Evolutionary conservation across 345 rosid species (phyloP).

Genomic region (Noccaea caerulescens): DNA sequence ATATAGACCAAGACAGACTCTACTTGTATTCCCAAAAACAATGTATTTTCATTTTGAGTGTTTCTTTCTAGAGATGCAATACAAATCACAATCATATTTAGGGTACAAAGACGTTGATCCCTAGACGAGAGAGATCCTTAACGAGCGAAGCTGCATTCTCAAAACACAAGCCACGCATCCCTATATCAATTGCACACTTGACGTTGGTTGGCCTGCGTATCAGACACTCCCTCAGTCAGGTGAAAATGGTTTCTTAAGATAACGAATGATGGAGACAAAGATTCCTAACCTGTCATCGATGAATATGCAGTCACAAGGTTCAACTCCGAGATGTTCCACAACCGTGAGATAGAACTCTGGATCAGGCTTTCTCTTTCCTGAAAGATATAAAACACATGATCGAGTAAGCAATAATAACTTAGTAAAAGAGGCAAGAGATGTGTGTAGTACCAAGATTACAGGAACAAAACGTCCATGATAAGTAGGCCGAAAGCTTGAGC

Average conservation of each 20-base stretch:
- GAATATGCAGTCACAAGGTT: slow-evolving; percentile 75
- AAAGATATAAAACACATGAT: slow-evolving; percentile 12
- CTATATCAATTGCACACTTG: slow-evolving; percentile 72
- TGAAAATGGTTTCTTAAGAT: background rate
- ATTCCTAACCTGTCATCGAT: slow-evolving; percentile 75
- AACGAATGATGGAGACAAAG: background rate
- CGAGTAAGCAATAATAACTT: background rate
- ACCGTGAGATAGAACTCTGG: slow-evolving; percentile 66
- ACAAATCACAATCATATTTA: slow-evolving; percentile 5
- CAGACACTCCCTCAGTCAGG: slow-evolving; percentile 19
- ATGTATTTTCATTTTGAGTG: background rate
- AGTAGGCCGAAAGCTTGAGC: slow-evolving; percentile 67
- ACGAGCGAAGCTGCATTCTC: slow-evolving; percentile 58
- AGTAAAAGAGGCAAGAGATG: slow-evolving; percentile 24
- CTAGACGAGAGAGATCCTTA: slow-evolving; percentile 53
- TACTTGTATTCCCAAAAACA: slow-evolving; percentile 21
- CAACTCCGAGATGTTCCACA: slow-evolving; percentile 63
- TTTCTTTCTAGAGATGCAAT: background rate
- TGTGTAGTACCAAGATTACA: slow-evolving; percentile 57
- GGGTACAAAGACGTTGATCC: slow-evolving; percentile 50
- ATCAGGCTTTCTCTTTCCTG: slow-evolving; percentile 97
- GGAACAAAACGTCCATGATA: slow-evolving; percentile 96
- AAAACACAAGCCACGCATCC: slow-evolving; percentile 72
- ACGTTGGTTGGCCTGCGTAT: slow-evolving; percentile 64
- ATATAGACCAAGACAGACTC: slow-evolving; percentile 8